Conservation (phyloP, 2,329 filamentous ascomycete genomes). For the Neofusicoccum sp. region DNA sequence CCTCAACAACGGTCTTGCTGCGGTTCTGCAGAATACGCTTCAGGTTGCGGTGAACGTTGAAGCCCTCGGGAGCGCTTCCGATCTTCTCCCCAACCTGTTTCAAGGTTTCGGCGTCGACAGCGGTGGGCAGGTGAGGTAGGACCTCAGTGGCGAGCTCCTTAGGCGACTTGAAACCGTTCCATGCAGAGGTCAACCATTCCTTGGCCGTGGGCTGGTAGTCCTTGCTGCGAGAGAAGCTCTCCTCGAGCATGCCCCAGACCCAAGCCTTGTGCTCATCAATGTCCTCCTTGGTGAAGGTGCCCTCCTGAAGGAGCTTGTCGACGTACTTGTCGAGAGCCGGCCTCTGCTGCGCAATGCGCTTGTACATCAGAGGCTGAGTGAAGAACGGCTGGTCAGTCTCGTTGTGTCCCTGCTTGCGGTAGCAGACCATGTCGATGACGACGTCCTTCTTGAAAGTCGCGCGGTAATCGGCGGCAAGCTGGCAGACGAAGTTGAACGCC, state of each 20-base stretch:
- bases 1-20: conserved; percentile 88
- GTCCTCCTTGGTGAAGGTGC: conserved; percentile 95
- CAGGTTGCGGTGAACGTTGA: conserved; percentile 88
- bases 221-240: conserved; percentile 95
- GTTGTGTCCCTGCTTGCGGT: conserved; percentile 98
- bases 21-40: conserved; percentile 91
- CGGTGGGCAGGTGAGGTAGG: conserved; percentile 85
- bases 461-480: conserved; percentile 95
- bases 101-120: conserved; percentile 68
- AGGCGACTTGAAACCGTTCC: conserved; percentile 99
- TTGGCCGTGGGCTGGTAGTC: conserved; percentile 95
- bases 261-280: conserved; percentile 99
- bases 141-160: conserved; percentile 96
- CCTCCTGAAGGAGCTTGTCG: conserved; percentile 84
- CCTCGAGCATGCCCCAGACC: conserved; percentile 99
- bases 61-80: conserved; percentile 75
- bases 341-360: conserved; percentile 83
- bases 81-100: conserved; percentile 82
- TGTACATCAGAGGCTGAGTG: conserved; percentile 99
- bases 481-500: conserved; percentile 97
- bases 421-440: conserved; percentile 97
- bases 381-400: conserved; percentile 99
- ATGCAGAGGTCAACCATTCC: conserved; percentile 97
- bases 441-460: conserved; percentile 98
- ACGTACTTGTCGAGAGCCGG: conserved; percentile 88